Base-by-base conservation (phyloP, 2,329 filamentous ascomycete genomes). In the Myotisia sp. region DNA sequence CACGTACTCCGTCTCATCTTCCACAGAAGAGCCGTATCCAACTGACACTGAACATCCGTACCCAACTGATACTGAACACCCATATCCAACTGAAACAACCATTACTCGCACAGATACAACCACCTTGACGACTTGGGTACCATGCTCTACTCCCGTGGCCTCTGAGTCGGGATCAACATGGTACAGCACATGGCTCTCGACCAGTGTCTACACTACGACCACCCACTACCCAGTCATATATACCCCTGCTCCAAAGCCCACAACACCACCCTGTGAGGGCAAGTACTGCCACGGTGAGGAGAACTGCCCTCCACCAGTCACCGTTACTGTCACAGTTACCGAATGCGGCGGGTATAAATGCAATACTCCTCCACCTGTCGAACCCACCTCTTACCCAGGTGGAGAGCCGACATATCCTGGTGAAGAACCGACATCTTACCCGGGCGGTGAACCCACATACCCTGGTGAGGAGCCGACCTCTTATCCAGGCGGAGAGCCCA, bases 121-220 rank as follows among this genome's bases (percentile, higher is more conserved):
- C 37, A 52, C 49, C 21, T 44, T 34, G 28, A 54, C 51, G 4
- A 48, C 40, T 3, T 55, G 51, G 28, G 46, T 55, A 23, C 54
- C 53, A n/a, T 51, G 46, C 41, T 54, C 52, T n/a, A 54, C 49
- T 20, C 37, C 51, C 6, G 38, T 55, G 22, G 45, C 42, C 26
- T 48, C 48, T 10, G 27, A 42, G 5, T 38, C 41, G 13, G 43
- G 45, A 13, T 46, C 43, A 23, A 57, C 54, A n/a, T 52, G 42
- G 39, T 57, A 53, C 42, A 50, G 48, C 29, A 52, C 52, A 8
- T 57, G 47, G 45, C 34, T 54, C 17, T 51, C 49, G 1, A 17
- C 33, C n/a, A 29, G 26, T 14, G 20, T 26, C 20, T 36, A 47
- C 26, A 49, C 45, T 8, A 54, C 52, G 14, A 53, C 50, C 6